Evolutionary conservation across 768 basidiomycete genomes (phyloP).

Genomic region (Lactifluus piperatus): DNA sequence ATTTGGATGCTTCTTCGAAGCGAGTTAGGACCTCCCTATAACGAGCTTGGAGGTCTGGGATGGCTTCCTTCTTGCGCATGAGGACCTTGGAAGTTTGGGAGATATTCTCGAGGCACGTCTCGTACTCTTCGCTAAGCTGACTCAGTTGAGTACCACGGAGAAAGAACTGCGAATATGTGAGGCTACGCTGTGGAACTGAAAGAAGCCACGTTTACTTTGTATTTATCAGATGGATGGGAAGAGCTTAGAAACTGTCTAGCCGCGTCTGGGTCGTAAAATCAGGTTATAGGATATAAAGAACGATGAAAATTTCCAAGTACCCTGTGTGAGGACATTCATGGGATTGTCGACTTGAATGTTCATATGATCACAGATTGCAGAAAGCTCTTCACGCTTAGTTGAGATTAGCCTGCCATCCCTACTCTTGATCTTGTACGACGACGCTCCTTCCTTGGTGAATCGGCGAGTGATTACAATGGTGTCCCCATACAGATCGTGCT

Average conservation of each 20-base stretch:
- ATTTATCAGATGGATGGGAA: slow-evolving; percentile 76
- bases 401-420: slow-evolving; percentile 58
- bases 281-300: neutral
- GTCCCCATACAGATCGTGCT: slow-evolving; percentile 75
- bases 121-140: slow-evolving; percentile 83
- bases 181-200: neutral
- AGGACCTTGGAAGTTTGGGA: slow-evolving; percentile 57
- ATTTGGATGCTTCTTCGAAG: slow-evolving; percentile 66
- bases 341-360: slow-evolving; percentile 96
- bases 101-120: slow-evolving; percentile 64
- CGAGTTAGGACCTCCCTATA: slow-evolving; percentile 49
- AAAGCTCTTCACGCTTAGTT: slow-evolving; percentile 74
- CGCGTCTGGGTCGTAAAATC: slow-evolving; percentile 2
- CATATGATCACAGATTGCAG: slow-evolving; percentile 89
- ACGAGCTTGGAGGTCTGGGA: slow-evolving; percentile 64
- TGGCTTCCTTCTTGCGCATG: slow-evolving; percentile 58
- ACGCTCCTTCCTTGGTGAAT: slow-evolving; percentile 68
- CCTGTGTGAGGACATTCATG: slow-evolving; percentile 89
- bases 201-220: slow-evolving; percentile 48
- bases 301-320: slow-evolving; percentile 26
- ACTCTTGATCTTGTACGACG: slow-evolving; percentile 76
- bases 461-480: slow-evolving; percentile 77
- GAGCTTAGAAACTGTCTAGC: slow-evolving; percentile 68
- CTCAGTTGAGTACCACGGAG: slow-evolving; percentile 86
- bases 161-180: slow-evolving; percentile 60